Evolutionary conservation across 2,329 filamentous ascomycete genomes (phyloP).

Genomic region (Monosporascus sp.): DNA sequence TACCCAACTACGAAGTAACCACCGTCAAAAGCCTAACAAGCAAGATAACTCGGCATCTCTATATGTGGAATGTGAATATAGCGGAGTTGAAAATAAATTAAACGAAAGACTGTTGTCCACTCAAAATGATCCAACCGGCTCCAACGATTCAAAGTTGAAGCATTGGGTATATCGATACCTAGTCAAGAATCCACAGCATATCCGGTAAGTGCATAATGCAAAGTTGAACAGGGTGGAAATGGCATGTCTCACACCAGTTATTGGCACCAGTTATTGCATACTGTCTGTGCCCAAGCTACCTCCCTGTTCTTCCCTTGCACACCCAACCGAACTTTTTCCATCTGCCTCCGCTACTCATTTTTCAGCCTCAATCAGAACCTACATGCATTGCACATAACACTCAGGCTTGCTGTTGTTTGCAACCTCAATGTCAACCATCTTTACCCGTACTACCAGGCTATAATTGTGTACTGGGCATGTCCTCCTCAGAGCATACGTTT

Average conservation of each 20-base stretch:
- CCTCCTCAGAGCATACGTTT: constrained; percentile 12
- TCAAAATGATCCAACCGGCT: no score
- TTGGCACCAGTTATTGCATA: background rate
- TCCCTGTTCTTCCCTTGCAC: background rate
- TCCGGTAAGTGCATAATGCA: background rate
- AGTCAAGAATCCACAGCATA: background rate
- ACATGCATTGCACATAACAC: background rate
- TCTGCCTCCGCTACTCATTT: background rate
- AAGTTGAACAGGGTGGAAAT: background rate
- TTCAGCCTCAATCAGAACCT: background rate
- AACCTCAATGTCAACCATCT: background rate
- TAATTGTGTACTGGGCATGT: constrained; percentile 13
- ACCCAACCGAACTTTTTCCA: background rate
- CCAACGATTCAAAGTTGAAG: background rate
- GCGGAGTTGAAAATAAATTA: background rate
- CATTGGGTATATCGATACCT: background rate
- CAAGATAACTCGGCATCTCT: no score
- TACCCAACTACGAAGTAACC: background rate
- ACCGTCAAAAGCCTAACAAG: background rate
- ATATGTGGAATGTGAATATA: background rate
- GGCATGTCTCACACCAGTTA: no score
- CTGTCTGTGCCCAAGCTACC: background rate
- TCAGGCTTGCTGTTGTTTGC: no score
- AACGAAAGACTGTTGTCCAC: background rate
- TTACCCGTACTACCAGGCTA: background rate